A percentile compares a stretch with the other conserved stretches of the same genome.
phyloP scores from a whole-genome alignment of 129 eudicot species.

The Flaveria linearis region DNA sequence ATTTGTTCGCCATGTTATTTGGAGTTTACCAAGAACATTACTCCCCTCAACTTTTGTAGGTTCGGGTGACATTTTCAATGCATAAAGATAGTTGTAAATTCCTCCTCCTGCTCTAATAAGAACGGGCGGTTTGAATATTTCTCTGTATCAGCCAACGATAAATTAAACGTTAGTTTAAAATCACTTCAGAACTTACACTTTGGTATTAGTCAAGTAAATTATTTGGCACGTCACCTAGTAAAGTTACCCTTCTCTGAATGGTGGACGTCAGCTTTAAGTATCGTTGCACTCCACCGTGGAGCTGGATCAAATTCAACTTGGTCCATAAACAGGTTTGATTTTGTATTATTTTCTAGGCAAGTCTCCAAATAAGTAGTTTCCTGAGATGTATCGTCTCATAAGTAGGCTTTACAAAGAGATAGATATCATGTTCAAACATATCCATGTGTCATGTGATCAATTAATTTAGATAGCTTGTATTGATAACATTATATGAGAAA shows the following conservation, averaged over 20 bases:
- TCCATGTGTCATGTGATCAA: not conserved
- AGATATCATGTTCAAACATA: not conserved
- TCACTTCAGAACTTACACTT: not conserved
- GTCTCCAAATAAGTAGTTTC: conserved; percentile 92
- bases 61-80: conserved; percentile 56
- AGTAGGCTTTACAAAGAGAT: not conserved
- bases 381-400: conserved; percentile 41
- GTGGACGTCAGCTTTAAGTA: conserved; percentile 61
- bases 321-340: conserved; percentile 87
- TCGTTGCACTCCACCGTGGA: conserved; percentile 71
- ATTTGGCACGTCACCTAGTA: conserved; percentile 44
- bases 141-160: conserved; percentile 40
- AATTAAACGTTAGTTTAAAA: not conserved
- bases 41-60: conserved; percentile 72
- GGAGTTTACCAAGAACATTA: conserved; percentile 91
- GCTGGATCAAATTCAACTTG: conserved; percentile 99
- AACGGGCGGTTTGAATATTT: conserved; percentile 70
- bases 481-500: not conserved
- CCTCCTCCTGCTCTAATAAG: conserved; percentile 95
- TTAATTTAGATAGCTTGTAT: not conserved
- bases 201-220: not conserved
- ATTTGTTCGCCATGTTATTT: conserved; percentile 97
- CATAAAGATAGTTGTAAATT: conserved; percentile 79
- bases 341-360: conserved; percentile 90
- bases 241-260: conserved; percentile 41